A percentile compares a stretch with the other conserved stretches of the same genome.
These are phyloP conservation scores for Pyrenochaeta sp. DNA, from an alignment of 2,329 filamentous ascomycete genomes.

Conservation along the genomic window DNA sequence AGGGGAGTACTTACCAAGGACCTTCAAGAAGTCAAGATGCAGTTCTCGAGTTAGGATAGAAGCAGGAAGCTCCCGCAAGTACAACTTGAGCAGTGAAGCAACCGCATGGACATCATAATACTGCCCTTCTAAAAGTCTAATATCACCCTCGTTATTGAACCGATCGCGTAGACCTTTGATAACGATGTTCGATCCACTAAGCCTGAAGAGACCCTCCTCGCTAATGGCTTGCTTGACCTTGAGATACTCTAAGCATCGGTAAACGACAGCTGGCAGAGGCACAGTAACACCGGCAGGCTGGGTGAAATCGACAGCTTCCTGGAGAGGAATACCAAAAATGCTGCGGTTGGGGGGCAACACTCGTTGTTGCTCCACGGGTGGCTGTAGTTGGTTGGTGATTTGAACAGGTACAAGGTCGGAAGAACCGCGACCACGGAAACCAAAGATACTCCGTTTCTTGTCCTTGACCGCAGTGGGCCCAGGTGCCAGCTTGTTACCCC, in stretches of 20 bases:
- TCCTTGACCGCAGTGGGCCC: conserved; percentile 72
- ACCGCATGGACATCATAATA: conserved; percentile 97
- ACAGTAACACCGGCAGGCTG: conserved; percentile 76
- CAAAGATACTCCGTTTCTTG: conserved; percentile 76
- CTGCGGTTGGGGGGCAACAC: conserved; percentile 57
- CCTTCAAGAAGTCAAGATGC: conserved; percentile 85
- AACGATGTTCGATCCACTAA: conserved; percentile 95
- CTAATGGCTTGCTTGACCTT: conserved; percentile 79
- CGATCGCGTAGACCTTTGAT: conserved; percentile 91
- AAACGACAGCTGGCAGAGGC: conserved; percentile 89
- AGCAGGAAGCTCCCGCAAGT: conserved; percentile 88
- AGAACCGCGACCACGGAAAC: conserved; percentile 70
- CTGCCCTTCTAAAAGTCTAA: conserved; percentile 85
- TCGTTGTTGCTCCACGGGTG: conserved; percentile 36
- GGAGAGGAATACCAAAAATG: conserved; percentile 85
- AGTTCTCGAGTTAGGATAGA: conserved; percentile 92
- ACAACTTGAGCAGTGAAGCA: conserved; percentile 91
- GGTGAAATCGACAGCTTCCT: conserved; percentile 85
- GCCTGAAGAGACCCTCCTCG: conserved; percentile 95
- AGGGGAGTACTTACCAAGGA: conserved; percentile 64
- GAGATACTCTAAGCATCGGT: conserved; percentile 93
- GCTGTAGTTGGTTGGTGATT: conserved; percentile 23
- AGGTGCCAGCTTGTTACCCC: conserved; percentile 74
- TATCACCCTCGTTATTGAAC: conserved; percentile 91
- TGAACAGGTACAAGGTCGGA: conserved; percentile 65